Percentiles rank a stretch among this genome's conserved stretches.
These are phyloP conservation scores for Sherardia arvensis DNA, from an alignment of 257 asterid species.

Conservation along the genomic window DNA sequence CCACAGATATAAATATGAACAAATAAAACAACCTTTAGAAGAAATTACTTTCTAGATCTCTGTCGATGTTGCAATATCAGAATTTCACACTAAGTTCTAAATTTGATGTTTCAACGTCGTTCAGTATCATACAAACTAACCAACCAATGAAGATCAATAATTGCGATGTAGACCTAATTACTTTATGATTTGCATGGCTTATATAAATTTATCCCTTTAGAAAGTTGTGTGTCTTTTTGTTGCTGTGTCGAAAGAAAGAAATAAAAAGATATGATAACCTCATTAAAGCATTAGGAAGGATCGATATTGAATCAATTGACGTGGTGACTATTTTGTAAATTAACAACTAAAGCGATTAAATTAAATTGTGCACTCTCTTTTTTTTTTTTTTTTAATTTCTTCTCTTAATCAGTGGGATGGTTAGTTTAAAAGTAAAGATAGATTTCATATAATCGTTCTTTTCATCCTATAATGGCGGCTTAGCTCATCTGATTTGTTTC, in stretches of 20 bases:
- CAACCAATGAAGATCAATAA: slow-evolving; percentile 6
- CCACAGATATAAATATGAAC: too few species aligned
- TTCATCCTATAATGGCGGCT: slow-evolving; percentile 40
- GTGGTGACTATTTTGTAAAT: background rate
- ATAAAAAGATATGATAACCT: slow-evolving; percentile 17
- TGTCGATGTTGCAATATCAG: too few species aligned
- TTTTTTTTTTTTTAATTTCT: slow-evolving; percentile 12
- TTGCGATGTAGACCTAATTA: background rate
- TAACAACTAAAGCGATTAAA: background rate
- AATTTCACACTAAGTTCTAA: background rate
- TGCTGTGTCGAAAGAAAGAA: slow-evolving; percentile 4
- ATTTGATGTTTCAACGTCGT: too few species aligned
- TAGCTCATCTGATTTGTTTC: slow-evolving; percentile 45
- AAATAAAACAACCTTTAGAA: too few species aligned
- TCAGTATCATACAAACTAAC: background rate
- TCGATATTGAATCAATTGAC: background rate
- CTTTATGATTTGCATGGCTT: slow-evolving; percentile 10
- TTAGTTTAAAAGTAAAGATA: slow-evolving; percentile 29
- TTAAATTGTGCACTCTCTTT: slow-evolving; percentile 9
- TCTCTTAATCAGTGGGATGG: slow-evolving; percentile 40
- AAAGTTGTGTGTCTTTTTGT: slow-evolving; percentile 18
- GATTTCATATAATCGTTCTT: slow-evolving; percentile 34
- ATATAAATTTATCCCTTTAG: background rate
- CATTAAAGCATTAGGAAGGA: slow-evolving; percentile 15
- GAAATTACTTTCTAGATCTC: too few species aligned